phyloP scores from a whole-genome alignment of 75 land plant species.

The Selaginella tamariscina region DNA sequence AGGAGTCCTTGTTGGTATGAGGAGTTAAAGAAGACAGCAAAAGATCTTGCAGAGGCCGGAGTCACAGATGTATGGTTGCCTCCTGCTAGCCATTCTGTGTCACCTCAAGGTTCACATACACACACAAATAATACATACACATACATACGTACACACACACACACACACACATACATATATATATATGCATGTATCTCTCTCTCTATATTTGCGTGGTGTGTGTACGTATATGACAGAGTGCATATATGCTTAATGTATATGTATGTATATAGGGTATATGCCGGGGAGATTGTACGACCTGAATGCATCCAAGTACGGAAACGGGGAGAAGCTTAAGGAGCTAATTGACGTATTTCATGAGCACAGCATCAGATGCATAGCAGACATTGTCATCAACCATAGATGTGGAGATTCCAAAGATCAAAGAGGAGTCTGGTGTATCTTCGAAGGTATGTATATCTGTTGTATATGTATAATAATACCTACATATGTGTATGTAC shows the following conservation, averaged over 20 bases:
- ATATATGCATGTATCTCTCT: no score
- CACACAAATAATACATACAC: no score
- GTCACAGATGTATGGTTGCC: constrained; percentile 11
- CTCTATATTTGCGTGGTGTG: neutral
- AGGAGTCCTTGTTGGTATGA: constrained; percentile 3
- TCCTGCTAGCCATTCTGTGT: constrained; percentile 3
- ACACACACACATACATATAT: no score
- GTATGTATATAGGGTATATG: neutral
- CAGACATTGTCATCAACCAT: constrained; percentile 13
- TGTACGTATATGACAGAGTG: neutral
- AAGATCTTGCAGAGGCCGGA: constrained; percentile 1
- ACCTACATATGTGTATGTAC: no score
- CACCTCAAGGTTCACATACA: constrained; percentile 6
- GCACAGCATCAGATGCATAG: constrained; percentile 4
- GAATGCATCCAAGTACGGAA: constrained; percentile 6
- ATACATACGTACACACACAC: no score
- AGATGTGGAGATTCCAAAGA: constrained; percentile 1
- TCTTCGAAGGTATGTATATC: no score
- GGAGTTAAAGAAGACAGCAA: neutral
- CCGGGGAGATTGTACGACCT: constrained; percentile 8
- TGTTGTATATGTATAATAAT: no score
- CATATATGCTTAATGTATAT: neutral
- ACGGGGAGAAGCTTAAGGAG: neutral
- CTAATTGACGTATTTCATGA: neutral
- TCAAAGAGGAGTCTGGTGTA: constrained; percentile 17